phyloP scores from a whole-genome alignment of 495 filamentous ascomycete species.

The Geoglossum glabrum region DNA sequence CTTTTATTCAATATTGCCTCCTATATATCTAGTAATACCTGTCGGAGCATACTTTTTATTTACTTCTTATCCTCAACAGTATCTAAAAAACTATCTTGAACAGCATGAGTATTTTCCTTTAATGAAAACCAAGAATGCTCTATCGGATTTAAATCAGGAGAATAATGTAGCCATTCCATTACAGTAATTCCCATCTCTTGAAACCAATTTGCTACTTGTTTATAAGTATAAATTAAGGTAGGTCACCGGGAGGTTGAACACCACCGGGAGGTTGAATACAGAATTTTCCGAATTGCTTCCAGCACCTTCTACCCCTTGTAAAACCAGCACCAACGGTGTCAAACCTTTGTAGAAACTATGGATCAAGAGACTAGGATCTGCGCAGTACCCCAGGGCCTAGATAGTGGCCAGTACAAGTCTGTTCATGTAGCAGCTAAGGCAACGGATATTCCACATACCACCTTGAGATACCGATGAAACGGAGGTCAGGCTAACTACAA shows the following conservation, averaged over 20 bases:
- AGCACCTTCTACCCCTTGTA: neutral
- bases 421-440: neutral
- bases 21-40: too few species aligned
- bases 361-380: neutral
- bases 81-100: too few species aligned
- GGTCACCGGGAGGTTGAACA: neutral
- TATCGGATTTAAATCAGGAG: too few species aligned
- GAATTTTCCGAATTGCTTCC: neutral
- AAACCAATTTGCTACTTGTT: too few species aligned
- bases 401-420: neutral
- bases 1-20: too few species aligned
- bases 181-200: too few species aligned
- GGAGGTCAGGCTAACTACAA: neutral
- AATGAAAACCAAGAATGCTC: too few species aligned
- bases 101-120: too few species aligned
- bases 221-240: neutral
- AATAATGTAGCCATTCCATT: too few species aligned
- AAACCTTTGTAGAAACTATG: neutral
- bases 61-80: too few species aligned
- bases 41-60: too few species aligned
- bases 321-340: neutral
- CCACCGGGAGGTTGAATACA: neutral
- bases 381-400: neutral
- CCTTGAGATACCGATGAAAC: neutral
- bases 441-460: neutral